Percentiles rank a stretch among this genome's conserved stretches.
Evolutionary conservation across 2,329 filamentous ascomycete genomes (phyloP).

Genomic region (Chalara sp.): DNA sequence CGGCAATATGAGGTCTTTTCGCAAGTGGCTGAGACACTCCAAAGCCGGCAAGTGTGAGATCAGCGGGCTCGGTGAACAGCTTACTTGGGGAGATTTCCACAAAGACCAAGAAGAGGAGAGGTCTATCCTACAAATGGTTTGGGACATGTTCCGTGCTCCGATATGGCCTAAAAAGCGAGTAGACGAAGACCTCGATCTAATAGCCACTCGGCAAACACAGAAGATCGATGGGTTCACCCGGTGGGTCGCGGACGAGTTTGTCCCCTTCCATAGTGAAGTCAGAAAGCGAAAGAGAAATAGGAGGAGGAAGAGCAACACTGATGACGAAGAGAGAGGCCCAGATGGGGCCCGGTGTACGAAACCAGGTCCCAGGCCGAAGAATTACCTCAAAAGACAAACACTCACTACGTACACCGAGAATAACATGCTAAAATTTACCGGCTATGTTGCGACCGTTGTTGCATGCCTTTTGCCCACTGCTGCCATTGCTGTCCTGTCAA

Average conservation of each 20-base stretch:
- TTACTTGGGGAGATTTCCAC: slow-evolving; percentile 1
- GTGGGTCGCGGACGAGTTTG: slow-evolving; percentile 11
- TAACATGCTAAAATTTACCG: slow-evolving; percentile 10
- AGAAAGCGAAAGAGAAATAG: background rate
- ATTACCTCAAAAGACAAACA: background rate
- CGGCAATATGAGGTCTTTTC: slow-evolving; percentile 7
- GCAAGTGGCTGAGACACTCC: background rate
- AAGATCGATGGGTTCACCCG: slow-evolving; percentile 10
- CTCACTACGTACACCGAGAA: slow-evolving; percentile 5
- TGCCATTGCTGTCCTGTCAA: slow-evolving; percentile 15
- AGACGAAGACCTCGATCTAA: slow-evolving; percentile 5
- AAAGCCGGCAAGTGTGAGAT: background rate
- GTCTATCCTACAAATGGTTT: slow-evolving; percentile 1
- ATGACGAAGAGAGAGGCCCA: background rate
- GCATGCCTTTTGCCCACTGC: slow-evolving; percentile 14
- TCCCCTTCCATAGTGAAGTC: slow-evolving; percentile 7
- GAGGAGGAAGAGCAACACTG: background rate
- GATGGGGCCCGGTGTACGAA: background rate
- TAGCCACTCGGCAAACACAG: slow-evolving; percentile 6
- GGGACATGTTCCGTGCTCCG: slow-evolving; percentile 4
- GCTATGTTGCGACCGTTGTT: slow-evolving; percentile 10
- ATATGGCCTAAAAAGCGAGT: background rate
- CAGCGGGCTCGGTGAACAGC: slow-evolving; percentile 1
- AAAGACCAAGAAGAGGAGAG: background rate
- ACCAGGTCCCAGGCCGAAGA: background rate